A percentile compares a stretch with the other conserved stretches of the same genome.
Evolutionary conservation across 1,139 yeast species (phyloP).

Genomic region (Pichia sp.): DNA sequence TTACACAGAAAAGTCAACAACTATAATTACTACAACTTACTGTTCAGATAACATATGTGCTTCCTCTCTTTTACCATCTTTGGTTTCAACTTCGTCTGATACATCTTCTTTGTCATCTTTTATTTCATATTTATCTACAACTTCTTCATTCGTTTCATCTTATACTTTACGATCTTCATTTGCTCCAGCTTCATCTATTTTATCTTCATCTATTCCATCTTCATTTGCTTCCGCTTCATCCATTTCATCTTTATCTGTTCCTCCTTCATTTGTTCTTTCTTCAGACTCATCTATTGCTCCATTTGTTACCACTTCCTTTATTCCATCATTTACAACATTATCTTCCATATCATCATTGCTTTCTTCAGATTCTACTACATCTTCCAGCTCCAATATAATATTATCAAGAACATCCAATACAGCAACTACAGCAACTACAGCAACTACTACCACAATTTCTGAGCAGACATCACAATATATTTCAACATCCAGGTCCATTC

Average conservation of each 20-base stretch:
- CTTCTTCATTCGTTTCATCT: constrained; percentile 1
- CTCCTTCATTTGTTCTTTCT: neutral
- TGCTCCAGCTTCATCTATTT: constrained; percentile 1
- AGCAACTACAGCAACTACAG: too few species aligned
- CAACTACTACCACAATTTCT: neutral
- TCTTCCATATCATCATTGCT: neutral
- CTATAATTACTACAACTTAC: neutral
- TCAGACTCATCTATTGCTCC: neutral
- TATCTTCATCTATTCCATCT: constrained; percentile 2
- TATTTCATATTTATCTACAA: neutral
- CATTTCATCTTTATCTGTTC: constrained; percentile 2
- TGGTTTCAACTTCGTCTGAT: neutral
- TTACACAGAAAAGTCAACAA: neutral
- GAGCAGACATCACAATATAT: neutral
- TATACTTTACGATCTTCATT: neutral
- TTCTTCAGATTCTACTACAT: neutral
- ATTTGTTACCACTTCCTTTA: neutral
- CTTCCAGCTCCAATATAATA: neutral
- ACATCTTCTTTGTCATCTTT: neutral
- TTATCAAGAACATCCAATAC: too few species aligned
- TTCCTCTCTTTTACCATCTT: constrained; percentile 1
- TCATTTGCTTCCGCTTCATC: constrained; percentile 4
- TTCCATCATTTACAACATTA: neutral
- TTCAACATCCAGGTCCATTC: too few species aligned
- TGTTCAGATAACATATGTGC: constrained; percentile 2